Conservation (phyloP, 2,329 filamentous ascomycete genomes). For the Sporothrix brasiliensis region DNA sequence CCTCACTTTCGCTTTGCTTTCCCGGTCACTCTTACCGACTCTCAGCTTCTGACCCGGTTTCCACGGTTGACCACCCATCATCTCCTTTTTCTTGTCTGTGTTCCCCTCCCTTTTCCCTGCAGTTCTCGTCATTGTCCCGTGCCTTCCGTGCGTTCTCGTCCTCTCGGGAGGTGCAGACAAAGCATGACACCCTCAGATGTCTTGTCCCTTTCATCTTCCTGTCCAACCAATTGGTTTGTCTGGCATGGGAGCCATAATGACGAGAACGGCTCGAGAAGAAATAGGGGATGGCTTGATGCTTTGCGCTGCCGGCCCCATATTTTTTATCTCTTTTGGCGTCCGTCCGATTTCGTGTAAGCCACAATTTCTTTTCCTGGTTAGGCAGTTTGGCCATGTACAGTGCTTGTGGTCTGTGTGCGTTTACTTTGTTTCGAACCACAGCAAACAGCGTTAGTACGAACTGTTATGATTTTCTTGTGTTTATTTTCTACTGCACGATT, state of each 20-base stretch:
- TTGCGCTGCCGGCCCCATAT: background rate
- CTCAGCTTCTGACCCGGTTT: constrained; percentile 15
- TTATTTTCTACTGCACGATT: background rate
- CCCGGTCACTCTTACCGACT: background rate
- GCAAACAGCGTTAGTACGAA: background rate
- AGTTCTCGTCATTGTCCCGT: constrained; percentile 5
- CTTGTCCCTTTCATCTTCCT: constrained; percentile 15
- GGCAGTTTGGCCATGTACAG: background rate
- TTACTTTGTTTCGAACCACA: background rate
- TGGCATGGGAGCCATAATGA: background rate
- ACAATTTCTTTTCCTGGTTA: constrained; percentile 12
- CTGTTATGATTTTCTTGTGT: background rate
- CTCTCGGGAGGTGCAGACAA: background rate
- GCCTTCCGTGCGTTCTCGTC: constrained; percentile 14
- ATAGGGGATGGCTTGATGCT: background rate
- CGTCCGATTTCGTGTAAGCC: constrained; percentile 27
- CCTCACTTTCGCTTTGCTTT: background rate
- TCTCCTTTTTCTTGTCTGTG: background rate
- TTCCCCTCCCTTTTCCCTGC: background rate
- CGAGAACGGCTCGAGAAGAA: background rate
- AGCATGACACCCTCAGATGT: constrained; percentile 17
- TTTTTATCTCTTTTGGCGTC: background rate
- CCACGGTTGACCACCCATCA: background rate
- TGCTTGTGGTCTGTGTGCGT: background rate
- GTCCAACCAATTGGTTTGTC: background rate